Evolutionary conservation across 2,329 filamentous ascomycete species (phyloP).

Genomic region (Cephalotrichum gorgonifer): DNA sequence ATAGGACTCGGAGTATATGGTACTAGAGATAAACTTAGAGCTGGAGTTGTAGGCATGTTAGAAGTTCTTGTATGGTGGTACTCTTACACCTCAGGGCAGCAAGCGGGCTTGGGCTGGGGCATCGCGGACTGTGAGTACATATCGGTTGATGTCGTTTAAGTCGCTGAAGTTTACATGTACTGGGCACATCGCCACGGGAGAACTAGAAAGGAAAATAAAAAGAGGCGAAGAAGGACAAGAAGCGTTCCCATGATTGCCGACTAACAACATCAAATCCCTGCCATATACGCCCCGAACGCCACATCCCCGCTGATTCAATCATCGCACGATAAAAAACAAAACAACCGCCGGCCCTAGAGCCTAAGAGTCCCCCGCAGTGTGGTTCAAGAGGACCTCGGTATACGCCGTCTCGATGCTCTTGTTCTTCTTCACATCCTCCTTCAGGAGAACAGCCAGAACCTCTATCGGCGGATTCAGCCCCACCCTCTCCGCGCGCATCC

Average conservation of each 20-base stretch:
- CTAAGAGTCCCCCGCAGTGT: not conserved
- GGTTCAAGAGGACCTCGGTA: constrained; percentile 50
- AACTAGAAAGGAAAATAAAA: not conserved
- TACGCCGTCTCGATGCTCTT: constrained; percentile 52
- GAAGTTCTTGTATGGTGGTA: too few species aligned
- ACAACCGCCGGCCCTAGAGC: not conserved
- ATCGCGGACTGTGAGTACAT: too few species aligned
- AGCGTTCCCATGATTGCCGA: not conserved
- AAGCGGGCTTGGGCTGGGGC: not conserved
- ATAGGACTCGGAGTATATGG: constrained; percentile 90
- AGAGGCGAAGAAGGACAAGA: not conserved
- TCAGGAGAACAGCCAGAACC: constrained; percentile 74
- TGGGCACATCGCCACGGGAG: too few species aligned
- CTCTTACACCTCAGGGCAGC: not conserved
- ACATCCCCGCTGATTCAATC: constrained; percentile 10
- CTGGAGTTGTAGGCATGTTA: not conserved
- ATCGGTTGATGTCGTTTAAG: too few species aligned
- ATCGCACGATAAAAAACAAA: constrained; percentile 4
- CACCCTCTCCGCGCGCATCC: constrained; percentile 76
- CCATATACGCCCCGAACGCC: constrained; percentile 12
- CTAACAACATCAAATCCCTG: not conserved
- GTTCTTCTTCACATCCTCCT: constrained; percentile 46
- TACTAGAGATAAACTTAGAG: constrained; percentile 44
- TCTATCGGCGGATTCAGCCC: constrained; percentile 82
- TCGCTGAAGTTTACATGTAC: too few species aligned